These are phyloP conservation scores for Rubia balearica DNA, from an alignment of 305 asterid species.

Conservation along the genomic window DNA sequence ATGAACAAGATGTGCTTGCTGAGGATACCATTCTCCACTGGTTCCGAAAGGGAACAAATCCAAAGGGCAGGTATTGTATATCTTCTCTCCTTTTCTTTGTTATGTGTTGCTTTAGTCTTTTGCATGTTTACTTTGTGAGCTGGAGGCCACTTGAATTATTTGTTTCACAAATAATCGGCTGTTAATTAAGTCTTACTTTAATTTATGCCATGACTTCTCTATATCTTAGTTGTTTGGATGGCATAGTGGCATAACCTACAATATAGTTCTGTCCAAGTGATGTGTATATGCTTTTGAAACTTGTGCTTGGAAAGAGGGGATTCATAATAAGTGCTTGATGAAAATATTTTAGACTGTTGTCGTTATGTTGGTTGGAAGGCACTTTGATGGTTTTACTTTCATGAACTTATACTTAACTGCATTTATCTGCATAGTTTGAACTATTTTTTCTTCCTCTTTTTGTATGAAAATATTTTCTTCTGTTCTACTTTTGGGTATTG, in stretches of 20 bases:
- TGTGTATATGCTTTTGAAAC: background rate
- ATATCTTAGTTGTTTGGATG: background rate
- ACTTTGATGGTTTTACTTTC: no score
- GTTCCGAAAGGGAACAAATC: constrained; percentile 89
- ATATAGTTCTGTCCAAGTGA: background rate
- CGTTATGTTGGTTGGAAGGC: background rate
- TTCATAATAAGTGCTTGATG: background rate
- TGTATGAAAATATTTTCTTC: background rate
- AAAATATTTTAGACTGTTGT: background rate
- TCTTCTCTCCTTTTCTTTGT: background rate
- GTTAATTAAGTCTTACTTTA: background rate
- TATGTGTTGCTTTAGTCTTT: background rate
- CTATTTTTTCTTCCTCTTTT: background rate
- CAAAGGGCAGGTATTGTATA: constrained; percentile 67
- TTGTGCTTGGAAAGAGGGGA: background rate
- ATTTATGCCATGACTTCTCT: background rate
- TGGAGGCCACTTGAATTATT: background rate
- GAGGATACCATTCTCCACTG: constrained; percentile 96
- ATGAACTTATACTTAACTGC: background rate
- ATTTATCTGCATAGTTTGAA: background rate
- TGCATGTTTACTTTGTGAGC: background rate
- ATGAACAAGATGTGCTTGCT: constrained; percentile 91
- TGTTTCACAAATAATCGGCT: background rate
- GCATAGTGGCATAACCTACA: background rate
- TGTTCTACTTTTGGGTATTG: background rate